Evolutionary conservation across 352 stramenopile genomes (phyloP), one percentile per base, ranked within the genome.

Genomic region (Elongisporangium prolatum): DNA sequence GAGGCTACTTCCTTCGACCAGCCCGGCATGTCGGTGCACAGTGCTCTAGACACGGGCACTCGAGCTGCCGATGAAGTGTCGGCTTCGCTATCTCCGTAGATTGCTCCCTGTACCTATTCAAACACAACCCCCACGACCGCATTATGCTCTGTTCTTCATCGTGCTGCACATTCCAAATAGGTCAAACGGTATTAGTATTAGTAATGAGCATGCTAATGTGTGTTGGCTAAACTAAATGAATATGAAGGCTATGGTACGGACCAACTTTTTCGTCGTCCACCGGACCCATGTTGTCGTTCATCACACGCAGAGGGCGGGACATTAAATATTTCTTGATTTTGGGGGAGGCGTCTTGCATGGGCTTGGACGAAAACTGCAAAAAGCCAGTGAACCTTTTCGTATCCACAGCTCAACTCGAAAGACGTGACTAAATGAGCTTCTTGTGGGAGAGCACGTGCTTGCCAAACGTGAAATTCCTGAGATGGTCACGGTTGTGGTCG

Each of bases 401-500:
- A 8, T 80, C 69, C 34, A 44, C 34, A 44, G 34, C 34, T 44
- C 10, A 44, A 11, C 34, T 44, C 17, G 34, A 44, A 3, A 16
- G 34, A 44, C 11, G 11, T 17, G 10, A 2, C 34, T 44, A 44
- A 13, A 44, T 44, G 17, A 67, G 74, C 65, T 95, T 83, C 25
- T 95, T 68, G n/a, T 81, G 80, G 55, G 80, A 93, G 38, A 98
- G 71, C 49, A 98, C 94, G 67, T 98, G 92, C 65, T 97, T 97
- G 40, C 91, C 92, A 51, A 95, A 97, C 16, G 90, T 96, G 63
- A 96, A 97, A 28, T 89, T 88, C 72, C 95, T 95, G 56, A 98
- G 69, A 60, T 97, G 93, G 37, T 86, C 72, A 13, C 91, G 89
- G 64, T 97, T 95, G 63, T 93, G 79, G 57, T 80, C 76, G 62